Conservation (phyloP, 345 rosid genomes). For the Litchi chinensis region DNA sequence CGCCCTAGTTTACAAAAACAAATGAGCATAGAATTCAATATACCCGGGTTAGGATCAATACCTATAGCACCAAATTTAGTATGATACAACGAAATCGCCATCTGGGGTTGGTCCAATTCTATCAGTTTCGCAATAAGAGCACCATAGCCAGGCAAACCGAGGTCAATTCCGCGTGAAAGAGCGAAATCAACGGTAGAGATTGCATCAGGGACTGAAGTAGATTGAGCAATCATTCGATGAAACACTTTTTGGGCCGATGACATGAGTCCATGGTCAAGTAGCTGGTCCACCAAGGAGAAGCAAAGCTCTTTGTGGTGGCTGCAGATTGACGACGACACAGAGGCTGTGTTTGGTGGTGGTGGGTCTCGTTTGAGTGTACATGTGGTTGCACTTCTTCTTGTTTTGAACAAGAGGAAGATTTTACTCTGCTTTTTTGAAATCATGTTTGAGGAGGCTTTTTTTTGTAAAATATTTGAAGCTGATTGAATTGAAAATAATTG, state of each 20-base stretch:
- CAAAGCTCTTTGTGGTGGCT: constrained; percentile 41
- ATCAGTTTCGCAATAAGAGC: constrained; percentile 48
- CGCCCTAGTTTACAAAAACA: constrained; percentile 57
- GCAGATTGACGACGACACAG: constrained; percentile 19
- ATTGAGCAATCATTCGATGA: constrained; percentile 40
- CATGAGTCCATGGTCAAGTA: constrained; percentile 41
- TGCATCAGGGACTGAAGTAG: constrained; percentile 44
- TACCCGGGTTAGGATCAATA: constrained; percentile 39
- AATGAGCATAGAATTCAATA: constrained; percentile 52
- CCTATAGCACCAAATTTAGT: constrained; percentile 40
- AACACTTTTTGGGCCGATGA: constrained; percentile 48
- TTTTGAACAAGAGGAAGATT: constrained; percentile 27
- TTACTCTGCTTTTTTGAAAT: constrained; percentile 25
- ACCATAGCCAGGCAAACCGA: constrained; percentile 36
- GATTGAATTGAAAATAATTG: too few relatives aligned
- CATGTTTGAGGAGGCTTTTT: constrained; percentile 18
- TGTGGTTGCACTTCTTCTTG: constrained; percentile 36
- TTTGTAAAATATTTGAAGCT: too few relatives aligned
- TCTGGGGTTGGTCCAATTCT: constrained; percentile 39
- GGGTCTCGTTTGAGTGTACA: constrained; percentile 39
- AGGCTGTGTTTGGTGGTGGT: constrained; percentile 8
- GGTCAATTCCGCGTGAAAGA: constrained; percentile 40
- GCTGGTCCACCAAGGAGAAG: constrained; percentile 45
- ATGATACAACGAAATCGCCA: constrained; percentile 45
- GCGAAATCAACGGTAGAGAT: constrained; percentile 43